These are phyloP conservation scores for Dryas drummondii DNA, from an alignment of 306 rosid genomes.

Conservation along the genomic window DNA sequence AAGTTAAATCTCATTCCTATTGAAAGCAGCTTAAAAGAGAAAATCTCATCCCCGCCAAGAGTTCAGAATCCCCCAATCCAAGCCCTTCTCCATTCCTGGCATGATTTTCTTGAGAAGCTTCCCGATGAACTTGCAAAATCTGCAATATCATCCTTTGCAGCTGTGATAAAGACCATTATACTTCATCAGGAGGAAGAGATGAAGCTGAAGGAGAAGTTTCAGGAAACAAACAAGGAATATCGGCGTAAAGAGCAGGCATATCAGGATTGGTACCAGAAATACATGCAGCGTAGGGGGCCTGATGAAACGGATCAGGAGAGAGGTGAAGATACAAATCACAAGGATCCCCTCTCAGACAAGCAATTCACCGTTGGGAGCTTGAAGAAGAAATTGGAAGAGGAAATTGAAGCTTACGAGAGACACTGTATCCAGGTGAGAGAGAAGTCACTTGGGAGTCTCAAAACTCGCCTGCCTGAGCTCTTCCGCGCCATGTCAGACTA, in stretches of 20 bases:
- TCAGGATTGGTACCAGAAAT: conserved; percentile 76
- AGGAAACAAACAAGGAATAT: conserved; percentile 65
- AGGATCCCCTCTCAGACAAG: conserved; percentile 57
- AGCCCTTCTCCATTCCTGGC: conserved; percentile 63
- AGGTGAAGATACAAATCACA: conserved; percentile 56
- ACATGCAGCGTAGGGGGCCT: conserved; percentile 42
- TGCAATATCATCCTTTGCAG: conserved; percentile 69
- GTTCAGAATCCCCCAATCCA: conserved; percentile 70
- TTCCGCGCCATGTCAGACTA: conserved; percentile 67
- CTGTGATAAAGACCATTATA: conserved; percentile 65
- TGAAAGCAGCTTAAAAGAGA: conserved; percentile 82
- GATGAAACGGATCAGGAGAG: conserved; percentile 53
- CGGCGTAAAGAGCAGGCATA: conserved; percentile 59
- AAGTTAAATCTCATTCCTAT: conserved; percentile 79
- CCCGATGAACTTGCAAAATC: conserved; percentile 82
- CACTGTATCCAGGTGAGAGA: conserved; percentile 70
- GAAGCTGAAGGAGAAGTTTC: conserved; percentile 72
- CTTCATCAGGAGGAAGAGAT: conserved; percentile 80
- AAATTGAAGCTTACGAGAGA: conserved; percentile 59
- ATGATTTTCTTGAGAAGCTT: conserved; percentile 76
- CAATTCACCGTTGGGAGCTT: conserved; percentile 67
- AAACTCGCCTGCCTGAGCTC: conserved; percentile 79
- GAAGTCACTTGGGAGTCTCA: conserved; percentile 70
- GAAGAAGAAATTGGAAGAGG: conserved; percentile 74
- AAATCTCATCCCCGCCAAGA: conserved; percentile 67